These are phyloP conservation scores for Lactarius indigo DNA, from an alignment of 768 basidiomycete species.

Conservation along the genomic window DNA sequence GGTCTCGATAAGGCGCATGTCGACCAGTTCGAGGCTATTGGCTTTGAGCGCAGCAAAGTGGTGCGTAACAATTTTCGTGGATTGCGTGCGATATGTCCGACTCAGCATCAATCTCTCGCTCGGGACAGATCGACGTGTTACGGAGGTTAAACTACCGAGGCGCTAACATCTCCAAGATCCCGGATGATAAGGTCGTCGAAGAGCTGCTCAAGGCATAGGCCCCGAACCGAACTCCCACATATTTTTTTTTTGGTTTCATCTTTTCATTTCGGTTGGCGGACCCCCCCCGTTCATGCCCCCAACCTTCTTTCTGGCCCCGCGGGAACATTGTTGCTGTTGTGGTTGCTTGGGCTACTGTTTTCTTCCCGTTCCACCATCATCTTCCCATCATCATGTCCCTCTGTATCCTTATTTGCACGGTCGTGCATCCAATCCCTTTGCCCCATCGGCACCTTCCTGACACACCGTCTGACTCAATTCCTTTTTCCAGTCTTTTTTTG, in stretches of 20 bases:
- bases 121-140: constrained; percentile 75
- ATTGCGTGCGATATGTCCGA: neutral
- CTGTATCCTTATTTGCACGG: constrained; percentile 23
- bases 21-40: constrained; percentile 75
- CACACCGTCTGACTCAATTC: neutral
- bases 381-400: constrained; percentile 12
- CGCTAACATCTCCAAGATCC: constrained; percentile 71
- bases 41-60: constrained; percentile 80
- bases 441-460: neutral
- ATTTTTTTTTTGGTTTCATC: neutral
- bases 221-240: neutral
- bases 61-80: constrained; percentile 38
- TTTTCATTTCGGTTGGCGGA: constrained; percentile 8
- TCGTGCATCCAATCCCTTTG: constrained; percentile 12
- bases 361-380: constrained; percentile 6
- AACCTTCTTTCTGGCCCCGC: neutral
- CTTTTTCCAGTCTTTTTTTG: neutral
- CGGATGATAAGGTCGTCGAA: constrained; percentile 82
- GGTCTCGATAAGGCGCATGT: constrained; percentile 84
- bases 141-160: constrained; percentile 86
- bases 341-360: constrained; percentile 10
- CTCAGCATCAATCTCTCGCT: neutral
- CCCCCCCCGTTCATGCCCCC: neutral
- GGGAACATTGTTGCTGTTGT: constrained; percentile 10
- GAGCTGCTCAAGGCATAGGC: constrained; percentile 64